These are phyloP conservation scores for Cordyceps javanica DNA, from an alignment of 2,329 filamentous ascomycete genomes.

Conservation along the genomic window DNA sequence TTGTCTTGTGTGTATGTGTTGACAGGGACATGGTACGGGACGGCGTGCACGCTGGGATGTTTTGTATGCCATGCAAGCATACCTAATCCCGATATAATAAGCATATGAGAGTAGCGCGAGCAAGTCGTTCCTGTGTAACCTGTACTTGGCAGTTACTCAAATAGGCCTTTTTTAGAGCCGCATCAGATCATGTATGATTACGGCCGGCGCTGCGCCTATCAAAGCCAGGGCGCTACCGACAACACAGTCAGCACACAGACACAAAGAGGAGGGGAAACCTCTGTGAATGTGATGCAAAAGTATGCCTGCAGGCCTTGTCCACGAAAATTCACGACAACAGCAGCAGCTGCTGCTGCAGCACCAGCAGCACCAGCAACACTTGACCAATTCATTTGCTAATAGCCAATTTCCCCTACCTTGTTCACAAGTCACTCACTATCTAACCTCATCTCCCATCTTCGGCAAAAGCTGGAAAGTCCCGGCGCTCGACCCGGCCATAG, in stretches of 20 bases:
- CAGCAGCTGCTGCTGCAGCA: too few relatives aligned
- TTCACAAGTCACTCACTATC: not conserved
- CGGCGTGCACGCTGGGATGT: not conserved
- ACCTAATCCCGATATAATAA: not conserved
- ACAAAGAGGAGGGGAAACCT: too few relatives aligned
- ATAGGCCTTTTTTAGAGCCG: not conserved
- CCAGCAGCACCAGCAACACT: not conserved
- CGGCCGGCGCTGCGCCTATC: not conserved
- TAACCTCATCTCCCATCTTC: not conserved
- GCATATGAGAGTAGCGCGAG: not conserved
- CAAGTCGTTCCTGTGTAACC: too few relatives aligned
- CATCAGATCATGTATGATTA: not conserved
- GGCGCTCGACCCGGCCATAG: not conserved
- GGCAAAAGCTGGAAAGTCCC: not conserved
- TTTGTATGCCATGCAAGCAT: too few relatives aligned
- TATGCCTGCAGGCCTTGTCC: too few relatives aligned
- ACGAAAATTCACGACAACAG: too few relatives aligned
- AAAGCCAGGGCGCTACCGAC: not conserved
- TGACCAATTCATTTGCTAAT: not conserved
- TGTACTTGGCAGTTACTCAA: not conserved
- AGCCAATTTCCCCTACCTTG: not conserved
- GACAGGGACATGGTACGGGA: not conserved
- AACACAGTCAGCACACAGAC: slow-evolving; percentile 3
- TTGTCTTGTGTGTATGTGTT: not conserved
- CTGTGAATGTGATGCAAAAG: too few relatives aligned